Evolutionary conservation across 2,329 filamentous ascomycete genomes (phyloP), one percentile per base, ranked within the genome.

Genomic region (Chaetomiaceae sp.): DNA sequence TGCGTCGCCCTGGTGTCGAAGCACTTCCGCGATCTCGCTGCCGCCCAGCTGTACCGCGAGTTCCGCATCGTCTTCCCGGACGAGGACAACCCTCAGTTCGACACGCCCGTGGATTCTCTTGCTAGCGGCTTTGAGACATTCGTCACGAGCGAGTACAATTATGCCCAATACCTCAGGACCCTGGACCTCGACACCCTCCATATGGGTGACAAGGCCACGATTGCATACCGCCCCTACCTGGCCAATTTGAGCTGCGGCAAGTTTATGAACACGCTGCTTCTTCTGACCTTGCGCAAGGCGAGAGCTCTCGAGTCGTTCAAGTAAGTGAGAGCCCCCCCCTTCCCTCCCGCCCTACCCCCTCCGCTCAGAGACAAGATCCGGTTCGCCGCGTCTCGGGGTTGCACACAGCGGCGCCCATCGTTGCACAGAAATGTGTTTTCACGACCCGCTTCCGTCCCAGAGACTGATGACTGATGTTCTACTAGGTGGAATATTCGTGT

Each of bases 61-160:
- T 81, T 85, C 62, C 71, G 76, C 61, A 82, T 84, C 57, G 71
- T 82, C 49, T 84, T 85, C 62, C 76, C 78, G n/a, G 79, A 82
- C 54, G 76, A 81, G 48, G 78, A 82, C 58, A 77, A 80, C 53
- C 64, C 71, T 1, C 67, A 66, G 34, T 77, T 73, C 60, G 78
- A 81, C 43, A 75, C 72, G 0, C 72, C 75, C n/a, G 76, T 81
- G 44, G 80, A 84, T 58, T 73, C 75, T 4, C 72, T 85, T 30
- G 78, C 81, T 2, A 74, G 73, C 20, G 77, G 80, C 3, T 72
- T 86, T 43, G 77, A 84, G 51, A 84, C 82, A 4, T 78, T 86
- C 49, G 78, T 76, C 27, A 80, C 80, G 0, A 85, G 81, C 70
- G 75, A 83, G 27, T 84, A 84, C 67, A 73, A 85, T 66, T 85